Percentiles rank a stretch among this genome's conserved stretches.
Evolutionary conservation across 2,329 filamentous ascomycete species (phyloP).

Genomic region (Penicillium hesseltinei): DNA sequence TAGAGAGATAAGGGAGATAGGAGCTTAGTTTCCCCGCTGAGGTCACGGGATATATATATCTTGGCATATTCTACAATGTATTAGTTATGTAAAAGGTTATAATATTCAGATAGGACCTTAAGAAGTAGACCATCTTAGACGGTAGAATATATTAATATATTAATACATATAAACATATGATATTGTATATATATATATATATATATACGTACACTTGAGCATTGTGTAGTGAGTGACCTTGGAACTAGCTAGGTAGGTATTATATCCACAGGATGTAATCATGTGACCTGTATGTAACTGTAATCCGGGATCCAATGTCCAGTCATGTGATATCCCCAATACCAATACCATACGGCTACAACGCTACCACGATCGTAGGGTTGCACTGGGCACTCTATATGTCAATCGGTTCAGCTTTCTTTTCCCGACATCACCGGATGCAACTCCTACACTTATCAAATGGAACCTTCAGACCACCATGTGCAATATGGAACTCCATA

Average conservation of each 20-base stretch:
- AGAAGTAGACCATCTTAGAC: too few relatives aligned
- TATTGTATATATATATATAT: too few relatives aligned
- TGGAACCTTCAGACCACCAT: conserved; percentile 18
- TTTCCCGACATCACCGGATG: conserved; percentile 30
- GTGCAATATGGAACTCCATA: too few relatives aligned
- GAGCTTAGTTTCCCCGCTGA: background rate
- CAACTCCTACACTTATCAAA: conserved; percentile 25
- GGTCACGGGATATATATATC: conserved; percentile 4
- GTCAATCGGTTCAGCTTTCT: conserved; percentile 11
- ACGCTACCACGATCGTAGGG: conserved; percentile 19
- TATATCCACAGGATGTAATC: background rate
- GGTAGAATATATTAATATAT: too few relatives aligned
- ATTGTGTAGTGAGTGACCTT: too few relatives aligned
- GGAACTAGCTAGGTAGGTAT: too few relatives aligned
- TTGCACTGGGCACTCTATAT: conserved; percentile 18
- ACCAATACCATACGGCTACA: conserved; percentile 17
- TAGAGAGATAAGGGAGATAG: conserved; percentile 9
- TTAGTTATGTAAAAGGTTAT: too few relatives aligned
- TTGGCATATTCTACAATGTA: background rate
- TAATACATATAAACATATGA: too few relatives aligned
- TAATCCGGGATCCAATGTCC: background rate
- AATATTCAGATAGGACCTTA: too few relatives aligned
- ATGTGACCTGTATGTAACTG: background rate
- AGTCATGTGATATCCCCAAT: background rate
- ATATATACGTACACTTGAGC: too few relatives aligned